Base-by-base conservation (phyloP, 495 filamentous ascomycete species). In the Tuber borchii region DNA sequence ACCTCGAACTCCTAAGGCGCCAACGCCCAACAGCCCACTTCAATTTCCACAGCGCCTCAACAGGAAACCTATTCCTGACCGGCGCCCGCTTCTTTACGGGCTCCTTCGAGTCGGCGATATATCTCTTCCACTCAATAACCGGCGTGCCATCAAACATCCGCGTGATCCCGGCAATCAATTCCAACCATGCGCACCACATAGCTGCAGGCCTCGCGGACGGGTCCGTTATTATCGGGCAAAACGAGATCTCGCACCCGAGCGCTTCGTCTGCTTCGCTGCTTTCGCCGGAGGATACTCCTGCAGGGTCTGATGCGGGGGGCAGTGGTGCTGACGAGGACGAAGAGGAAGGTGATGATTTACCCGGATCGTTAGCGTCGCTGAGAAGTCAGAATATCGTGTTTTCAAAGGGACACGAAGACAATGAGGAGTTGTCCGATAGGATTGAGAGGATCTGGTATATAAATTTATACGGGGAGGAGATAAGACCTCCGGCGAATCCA, bases 401-500 rank as follows among this genome's bases (percentile, higher is more conserved):
- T 85, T 89, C 86, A 85, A 98, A 98, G 83, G 56, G 26, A 6
- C 26, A 34, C 31, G 82, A 85, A 68, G 80, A 87, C n/a, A 87
- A 91, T 80, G 87, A 90, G 68, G 91, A 93, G 73, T 87, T 97
- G 12, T 87, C 91, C 0, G 87, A 91, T 10, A 88, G 91, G 51
- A 97, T 98, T 78, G 85, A 88, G 78, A 87, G 95, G 10, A 88
- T 98, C 77, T 97, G 93, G 93, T 98, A 97, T 85, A 97, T 98
- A 84, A 97, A 97, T 83, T 93, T 93, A 1, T 98, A 97, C 85
- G 95, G 95, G 40, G 88, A 89, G 80, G 94, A 97, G 84, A 97
- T 98, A 82, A 88, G 90, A 39, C 92, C 92, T 0, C 84, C 88
- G 0, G 91, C 93, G 2, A 97, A 97, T 81, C 91, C 93, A 0